Conservation (phyloP, 768 basidiomycete genomes). For the Panellus pusillus region DNA sequence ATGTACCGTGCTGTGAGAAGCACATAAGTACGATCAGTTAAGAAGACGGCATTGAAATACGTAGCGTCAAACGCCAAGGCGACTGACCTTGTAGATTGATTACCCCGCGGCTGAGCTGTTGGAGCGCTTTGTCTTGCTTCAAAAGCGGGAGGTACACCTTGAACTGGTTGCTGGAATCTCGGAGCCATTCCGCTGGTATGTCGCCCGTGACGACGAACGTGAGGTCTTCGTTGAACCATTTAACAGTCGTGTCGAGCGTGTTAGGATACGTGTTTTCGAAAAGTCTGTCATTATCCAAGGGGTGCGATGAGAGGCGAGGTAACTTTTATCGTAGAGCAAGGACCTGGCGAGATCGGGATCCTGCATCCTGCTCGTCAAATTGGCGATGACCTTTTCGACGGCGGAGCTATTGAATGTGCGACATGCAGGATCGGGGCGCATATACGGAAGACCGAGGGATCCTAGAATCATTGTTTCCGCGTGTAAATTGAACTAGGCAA, state of each 20-base stretch:
- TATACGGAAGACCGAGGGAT: slow-evolving; percentile 48
- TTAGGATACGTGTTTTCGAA: slow-evolving; percentile 61
- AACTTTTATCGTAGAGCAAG: neutral
- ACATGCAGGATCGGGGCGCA: slow-evolving; percentile 48
- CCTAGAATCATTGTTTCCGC: slow-evolving; percentile 23
- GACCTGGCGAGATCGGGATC: slow-evolving; percentile 51
- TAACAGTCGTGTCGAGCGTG: slow-evolving; percentile 57
- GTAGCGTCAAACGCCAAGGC: neutral
- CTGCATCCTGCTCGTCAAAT: slow-evolving; percentile 47
- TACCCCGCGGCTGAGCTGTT: slow-evolving; percentile 49
- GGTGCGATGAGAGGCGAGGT: neutral
- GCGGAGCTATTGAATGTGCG: slow-evolving; percentile 53
- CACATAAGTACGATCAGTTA: neutral
- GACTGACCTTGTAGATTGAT: slow-evolving; percentile 46
- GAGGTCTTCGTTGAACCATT: slow-evolving; percentile 48
- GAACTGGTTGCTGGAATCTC: slow-evolving; percentile 58
- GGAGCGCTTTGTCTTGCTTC: slow-evolving; percentile 39
- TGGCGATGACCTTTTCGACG: slow-evolving; percentile 51
- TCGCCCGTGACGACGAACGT: slow-evolving; percentile 59
- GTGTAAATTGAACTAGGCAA: neutral
- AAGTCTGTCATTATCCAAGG: slow-evolving; percentile 19
- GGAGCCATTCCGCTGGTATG: slow-evolving; percentile 52
- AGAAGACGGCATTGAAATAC: neutral
- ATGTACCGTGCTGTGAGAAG: slow-evolving; percentile 14
- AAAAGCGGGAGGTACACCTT: slow-evolving; percentile 46